Conservation (phyloP, 2,329 filamentous ascomycete genomes). For the Peltaster fructicola region DNA sequence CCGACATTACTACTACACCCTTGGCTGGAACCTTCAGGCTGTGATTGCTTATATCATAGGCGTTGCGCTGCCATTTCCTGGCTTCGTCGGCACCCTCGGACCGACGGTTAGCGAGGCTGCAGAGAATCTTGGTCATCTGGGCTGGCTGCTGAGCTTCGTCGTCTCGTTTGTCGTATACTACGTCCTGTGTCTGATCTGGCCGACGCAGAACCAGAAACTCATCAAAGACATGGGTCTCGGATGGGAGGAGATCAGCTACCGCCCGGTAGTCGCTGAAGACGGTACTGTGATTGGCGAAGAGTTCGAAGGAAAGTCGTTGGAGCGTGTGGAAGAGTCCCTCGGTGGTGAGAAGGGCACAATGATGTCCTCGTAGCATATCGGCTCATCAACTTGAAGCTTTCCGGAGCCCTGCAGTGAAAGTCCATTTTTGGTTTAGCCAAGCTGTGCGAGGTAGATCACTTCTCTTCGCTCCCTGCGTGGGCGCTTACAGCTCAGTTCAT, state of each 20-base stretch:
- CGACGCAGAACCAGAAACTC: constrained; percentile 13
- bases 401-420: too few species aligned
- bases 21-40: constrained; percentile 9
- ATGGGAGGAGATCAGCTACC: constrained; percentile 12
- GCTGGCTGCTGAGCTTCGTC: constrained; percentile 4
- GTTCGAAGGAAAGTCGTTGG: too few species aligned
- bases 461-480: too few species aligned
- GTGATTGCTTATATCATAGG: constrained; percentile 9
- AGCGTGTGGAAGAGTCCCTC: too few species aligned
- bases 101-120: constrained; percentile 4
- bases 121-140: constrained; percentile 2
- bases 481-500: too few species aligned
- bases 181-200: constrained; percentile 1
- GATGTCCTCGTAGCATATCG: too few species aligned
- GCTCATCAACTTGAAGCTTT: too few species aligned
- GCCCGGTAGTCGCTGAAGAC: constrained; percentile 6
- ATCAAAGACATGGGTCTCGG: constrained; percentile 18
- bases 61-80: constrained; percentile 29
- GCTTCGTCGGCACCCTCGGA: constrained; percentile 30
- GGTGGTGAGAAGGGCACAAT: too few species aligned
- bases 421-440: too few species aligned
- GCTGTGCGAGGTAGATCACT: too few species aligned
- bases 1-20: constrained; percentile 10
- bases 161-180: constrained; percentile 4
- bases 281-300: constrained; percentile 7